Base-by-base conservation (phyloP, 2,329 filamentous ascomycete species). In the Fusarium dimerum region DNA sequence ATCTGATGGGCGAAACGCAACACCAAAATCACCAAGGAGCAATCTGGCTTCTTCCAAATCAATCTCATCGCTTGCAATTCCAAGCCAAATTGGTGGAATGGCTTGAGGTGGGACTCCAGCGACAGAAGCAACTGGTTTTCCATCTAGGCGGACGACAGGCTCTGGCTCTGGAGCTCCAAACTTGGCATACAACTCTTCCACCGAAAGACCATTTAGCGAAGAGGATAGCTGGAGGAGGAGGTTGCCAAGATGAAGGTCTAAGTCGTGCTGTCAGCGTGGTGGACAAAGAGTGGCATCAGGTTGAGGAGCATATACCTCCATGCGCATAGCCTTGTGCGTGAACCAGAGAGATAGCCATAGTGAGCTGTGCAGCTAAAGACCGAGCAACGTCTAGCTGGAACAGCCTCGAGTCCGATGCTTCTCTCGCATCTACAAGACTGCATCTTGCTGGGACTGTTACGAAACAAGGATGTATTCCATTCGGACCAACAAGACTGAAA, bases 241-340 rank as follows among this genome's bases (percentile, higher is more conserved):
- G 50, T 74, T 74, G 15, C 69, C 68, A 3, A 63, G 47, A 47
- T 74, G 68, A 44, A 74, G 53, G 51, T 67, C 70, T 66, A 26
- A 2, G 3, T 17, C n/a, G n/a, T n/a, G n/a, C n/a, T n/a, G n/a
- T n/a, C n/a, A 29, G 16, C 6, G n/a, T 7, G 11, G 29, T 45
- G 36, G 42, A 26, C n/a, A 30, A 2, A 13, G n/a, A 36, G 7
- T 3, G 16, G 18, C 7, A n/a, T 40, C 17, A 3, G 13, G 13
- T 4, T 6, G 3, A 5, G 2, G 26, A 51, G n/a, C n/a, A 46
- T 54, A 18, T 29, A 63, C 64, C 64, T 53, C 70, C 68, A 57
- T 74, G 70, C 29, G 66, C 67, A 45, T 64, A 66, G n/a, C 67
- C 69, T 26, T 50, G 48, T 2, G 52, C 20, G 48, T 72, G 67